Evolutionary conservation across 768 basidiomycete genomes (phyloP).

Genomic region (Lactarius indigo): DNA sequence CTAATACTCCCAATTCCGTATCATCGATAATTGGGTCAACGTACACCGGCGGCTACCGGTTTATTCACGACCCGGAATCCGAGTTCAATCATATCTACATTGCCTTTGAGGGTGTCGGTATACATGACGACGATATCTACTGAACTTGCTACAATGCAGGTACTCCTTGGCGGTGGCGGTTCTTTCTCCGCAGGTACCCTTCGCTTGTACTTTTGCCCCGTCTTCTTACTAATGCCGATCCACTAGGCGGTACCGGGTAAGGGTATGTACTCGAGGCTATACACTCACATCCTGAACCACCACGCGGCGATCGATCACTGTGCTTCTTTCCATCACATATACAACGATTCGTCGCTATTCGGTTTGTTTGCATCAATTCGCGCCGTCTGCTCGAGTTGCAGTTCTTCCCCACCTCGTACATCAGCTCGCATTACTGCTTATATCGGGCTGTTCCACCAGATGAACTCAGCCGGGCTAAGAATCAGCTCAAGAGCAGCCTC

Average conservation of each 20-base stretch:
- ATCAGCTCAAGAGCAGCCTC: conserved; percentile 87
- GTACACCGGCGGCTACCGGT: conserved; percentile 84
- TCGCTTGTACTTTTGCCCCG: neutral
- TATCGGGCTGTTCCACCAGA: conserved; percentile 59
- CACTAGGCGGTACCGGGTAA: conserved; percentile 91
- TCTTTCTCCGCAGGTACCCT: conserved; percentile 85
- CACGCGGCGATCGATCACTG: conserved; percentile 94
- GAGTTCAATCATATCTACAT: conserved; percentile 94
- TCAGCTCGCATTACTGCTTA: conserved; percentile 78
- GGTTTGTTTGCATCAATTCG: conserved; percentile 83
- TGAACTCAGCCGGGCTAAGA: conserved; percentile 87
- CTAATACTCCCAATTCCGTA: conserved; percentile 28
- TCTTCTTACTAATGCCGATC: conserved; percentile 10
- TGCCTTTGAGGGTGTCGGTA: conserved; percentile 86
- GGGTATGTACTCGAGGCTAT: conserved; percentile 97
- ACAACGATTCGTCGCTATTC: conserved; percentile 90
- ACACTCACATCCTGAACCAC: conserved; percentile 94
- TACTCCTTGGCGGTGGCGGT: conserved; percentile 92
- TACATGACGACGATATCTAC: conserved; percentile 90
- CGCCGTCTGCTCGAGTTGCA: conserved; percentile 53
- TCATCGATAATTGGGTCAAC: conserved; percentile 32
- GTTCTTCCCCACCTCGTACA: conserved; percentile 83
- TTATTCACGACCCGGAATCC: conserved; percentile 53
- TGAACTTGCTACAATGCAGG: conserved; percentile 91
- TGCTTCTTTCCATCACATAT: conserved; percentile 96